Evolutionary conservation across 1,284 basidiomycete species (phyloP), one percentile per base, ranked within the genome.

Genomic region (Puccinia hordei): DNA sequence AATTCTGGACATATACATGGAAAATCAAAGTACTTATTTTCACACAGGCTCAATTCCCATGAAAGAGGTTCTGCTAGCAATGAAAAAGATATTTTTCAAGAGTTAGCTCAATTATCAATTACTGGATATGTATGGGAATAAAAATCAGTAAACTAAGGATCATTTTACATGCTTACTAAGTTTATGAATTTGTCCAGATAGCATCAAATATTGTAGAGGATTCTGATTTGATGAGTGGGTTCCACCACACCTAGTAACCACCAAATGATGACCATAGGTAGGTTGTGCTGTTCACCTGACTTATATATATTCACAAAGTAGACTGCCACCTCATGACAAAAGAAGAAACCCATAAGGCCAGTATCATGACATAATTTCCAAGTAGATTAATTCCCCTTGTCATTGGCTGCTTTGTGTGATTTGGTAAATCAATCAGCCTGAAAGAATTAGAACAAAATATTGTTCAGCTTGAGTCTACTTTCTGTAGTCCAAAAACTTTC

Each of bases 351-450:
- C 30, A 75, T 38, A 19, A 75, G 17, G 30, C 57, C 73, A 22
- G 73, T 63, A 22, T 75, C 24, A 33, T 75, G 41, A 65, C 57
- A 63, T 19, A 57, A 57, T 12, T 75, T 75, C 57, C 57, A 75
- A 8, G 73, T 63, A 8, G 44, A 75, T 27, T 59, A 27, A 15
- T 75, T 75, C 4, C 57, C 1, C 27, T 49, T 75, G 19, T 75
- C 71, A 46, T 73, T 49, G 17, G 71, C 71, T 41, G 63, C 63
- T n/a, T 66, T 66, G 19, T 66, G 63, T 19, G 68, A 27, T 10
- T 71, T 27, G 17, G 68, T 33, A 71, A 27, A 51, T 51, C 46
- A 17, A 53, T 71, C 46, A 4, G 33, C 33, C 68, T 71, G 35
- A 53, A 49, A 27, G 30, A 49, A 49, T 19, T 13, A 5, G 8